Percentiles rank a stretch among this genome's conserved stretches.
Evolutionary conservation across 2,329 filamentous ascomycete species (phyloP).

Genomic region (Ceratocystis diversiconidia): DNA sequence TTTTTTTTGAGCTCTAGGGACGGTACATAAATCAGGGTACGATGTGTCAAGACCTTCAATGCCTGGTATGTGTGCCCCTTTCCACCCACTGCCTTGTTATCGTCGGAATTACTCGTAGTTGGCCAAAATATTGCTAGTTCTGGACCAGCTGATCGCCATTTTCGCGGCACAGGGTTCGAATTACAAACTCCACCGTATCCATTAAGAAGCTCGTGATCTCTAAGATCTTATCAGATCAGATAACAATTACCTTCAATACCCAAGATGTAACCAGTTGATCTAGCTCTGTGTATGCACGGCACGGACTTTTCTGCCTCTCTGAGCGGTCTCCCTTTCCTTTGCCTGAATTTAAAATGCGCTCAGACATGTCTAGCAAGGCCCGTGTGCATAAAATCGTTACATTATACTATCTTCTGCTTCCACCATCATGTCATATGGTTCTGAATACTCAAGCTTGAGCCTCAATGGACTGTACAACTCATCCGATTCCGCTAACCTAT

Average conservation of each 20-base stretch:
- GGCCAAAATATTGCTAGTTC: too few species aligned
- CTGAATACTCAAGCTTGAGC: neutral
- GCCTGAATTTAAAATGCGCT: neutral
- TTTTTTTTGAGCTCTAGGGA: too few species aligned
- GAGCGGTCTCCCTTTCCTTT: neutral
- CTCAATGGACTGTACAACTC: neutral
- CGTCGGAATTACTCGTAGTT: too few species aligned
- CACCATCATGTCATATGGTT: neutral
- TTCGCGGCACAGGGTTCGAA: neutral
- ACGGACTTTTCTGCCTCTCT: neutral
- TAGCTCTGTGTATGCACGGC: neutral
- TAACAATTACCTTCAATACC: neutral
- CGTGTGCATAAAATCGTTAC: neutral
- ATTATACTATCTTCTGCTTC: neutral
- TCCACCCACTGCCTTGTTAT: too few species aligned
- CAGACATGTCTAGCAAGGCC: neutral
- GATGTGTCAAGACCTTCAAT: too few species aligned
- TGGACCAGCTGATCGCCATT: too few species aligned
- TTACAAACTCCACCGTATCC: neutral
- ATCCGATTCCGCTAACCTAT: neutral
- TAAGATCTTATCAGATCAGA: constrained; percentile 6
- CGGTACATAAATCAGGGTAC: too few species aligned
- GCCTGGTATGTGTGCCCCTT: too few species aligned
- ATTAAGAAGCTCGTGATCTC: neutral
- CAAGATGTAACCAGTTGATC: neutral